These are phyloP conservation scores for Chenopodium album DNA, from an alignment of 148 eudicot species.

Conservation along the genomic window DNA sequence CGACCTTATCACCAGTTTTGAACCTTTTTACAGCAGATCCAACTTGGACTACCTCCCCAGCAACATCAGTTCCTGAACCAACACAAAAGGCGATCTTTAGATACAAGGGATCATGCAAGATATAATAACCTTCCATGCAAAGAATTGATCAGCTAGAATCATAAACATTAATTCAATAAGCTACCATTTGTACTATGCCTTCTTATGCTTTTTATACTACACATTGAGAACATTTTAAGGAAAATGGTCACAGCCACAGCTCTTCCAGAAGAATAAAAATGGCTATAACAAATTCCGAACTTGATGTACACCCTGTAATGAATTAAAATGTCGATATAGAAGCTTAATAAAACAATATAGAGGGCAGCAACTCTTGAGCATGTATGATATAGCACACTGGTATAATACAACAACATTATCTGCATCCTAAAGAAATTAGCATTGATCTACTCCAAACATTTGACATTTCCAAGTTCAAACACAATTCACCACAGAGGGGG, in stretches of 20 bases:
- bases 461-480: neutral
- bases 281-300: too few species aligned
- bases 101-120: too few species aligned
- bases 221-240: neutral
- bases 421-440: too few species aligned
- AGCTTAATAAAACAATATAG: too few species aligned
- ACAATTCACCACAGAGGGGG: neutral
- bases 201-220: neutral
- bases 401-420: too few species aligned
- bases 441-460: neutral
- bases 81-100: conserved; percentile 20
- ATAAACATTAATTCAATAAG: neutral
- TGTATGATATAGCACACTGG: neutral
- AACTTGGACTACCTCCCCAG: conserved; percentile 76
- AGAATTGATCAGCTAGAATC: neutral
- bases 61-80: conserved; percentile 61
- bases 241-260: neutral
- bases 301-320: too few species aligned
- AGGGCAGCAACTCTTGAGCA: neutral
- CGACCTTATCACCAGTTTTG: conserved; percentile 74
- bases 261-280: too few species aligned
- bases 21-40: conserved; percentile 62
- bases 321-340: too few species aligned
- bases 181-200: neutral
- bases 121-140: neutral